phyloP scores from a whole-genome alignment of 352 stramenopile genomes.

The Peronospora farinosa region DNA sequence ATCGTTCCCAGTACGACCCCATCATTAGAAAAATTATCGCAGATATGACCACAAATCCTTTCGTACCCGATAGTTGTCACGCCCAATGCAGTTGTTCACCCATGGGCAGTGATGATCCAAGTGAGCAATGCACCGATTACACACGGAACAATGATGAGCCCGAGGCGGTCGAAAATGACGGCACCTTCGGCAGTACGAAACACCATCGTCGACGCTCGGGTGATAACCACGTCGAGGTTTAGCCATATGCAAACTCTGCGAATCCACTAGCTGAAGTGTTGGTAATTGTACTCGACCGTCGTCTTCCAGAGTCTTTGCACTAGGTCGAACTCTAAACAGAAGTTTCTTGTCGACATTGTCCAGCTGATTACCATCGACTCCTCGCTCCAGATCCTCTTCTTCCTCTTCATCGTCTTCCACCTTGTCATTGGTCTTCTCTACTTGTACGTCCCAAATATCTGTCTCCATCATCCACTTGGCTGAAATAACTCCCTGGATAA shows the following conservation, averaged over 20 bases:
- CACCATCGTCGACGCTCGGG: conserved; percentile 11
- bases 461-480: conserved; percentile 15
- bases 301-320: conserved; percentile 7
- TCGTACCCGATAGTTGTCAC: conserved; percentile 91
- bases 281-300: conserved; percentile 15
- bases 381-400: conserved; percentile 14
- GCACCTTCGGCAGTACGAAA: conserved; percentile 50
- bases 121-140: conserved; percentile 88
- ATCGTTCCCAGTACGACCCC: background rate
- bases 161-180: conserved; percentile 44
- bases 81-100: conserved; percentile 96
- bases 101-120: conserved; percentile 98
- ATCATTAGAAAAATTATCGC: background rate
- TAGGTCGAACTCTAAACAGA: conserved; percentile 30
- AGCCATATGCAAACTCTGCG: conserved; percentile 32
- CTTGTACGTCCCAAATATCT: conserved; percentile 14
- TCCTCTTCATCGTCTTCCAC: conserved; percentile 5
- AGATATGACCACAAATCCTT: background rate
- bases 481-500: conserved; percentile 24
- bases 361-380: conserved; percentile 1
- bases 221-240: conserved; percentile 20
- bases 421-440: conserved; percentile 19
- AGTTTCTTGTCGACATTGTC: conserved; percentile 10
- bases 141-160: conserved; percentile 76
- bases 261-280: conserved; percentile 28